Evolutionary conservation across 495 filamentous ascomycete genomes (phyloP).

Genomic region (Umbilicaria muhlenbergii): DNA sequence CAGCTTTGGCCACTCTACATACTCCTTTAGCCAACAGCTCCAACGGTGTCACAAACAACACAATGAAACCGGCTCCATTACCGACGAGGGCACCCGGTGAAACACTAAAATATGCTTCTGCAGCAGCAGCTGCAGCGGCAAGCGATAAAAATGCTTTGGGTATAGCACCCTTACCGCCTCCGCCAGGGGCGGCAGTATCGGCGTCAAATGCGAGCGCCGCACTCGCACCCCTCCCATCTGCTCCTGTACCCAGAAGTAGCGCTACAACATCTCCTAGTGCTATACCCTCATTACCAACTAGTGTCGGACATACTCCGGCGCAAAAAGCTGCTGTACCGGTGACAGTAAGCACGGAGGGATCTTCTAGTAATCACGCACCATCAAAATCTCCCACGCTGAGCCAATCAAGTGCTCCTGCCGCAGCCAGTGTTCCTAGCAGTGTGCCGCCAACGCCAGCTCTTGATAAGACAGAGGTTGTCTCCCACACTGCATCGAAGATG

Average conservation of each 20-base stretch:
- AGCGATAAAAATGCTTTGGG: constrained; percentile 77
- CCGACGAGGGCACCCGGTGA: constrained; percentile 77
- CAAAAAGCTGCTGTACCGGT: constrained; percentile 25
- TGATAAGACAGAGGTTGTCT: background rate
- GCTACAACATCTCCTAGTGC: constrained; percentile 38
- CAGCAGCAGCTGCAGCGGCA: constrained; percentile 85
- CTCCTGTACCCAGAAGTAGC: constrained; percentile 29
- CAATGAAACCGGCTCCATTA: constrained; percentile 83
- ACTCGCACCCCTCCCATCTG: constrained; percentile 26
- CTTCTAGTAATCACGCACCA: constrained; percentile 17
- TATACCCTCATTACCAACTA: constrained; percentile 34
- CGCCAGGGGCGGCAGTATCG: constrained; percentile 42
- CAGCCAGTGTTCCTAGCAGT: constrained; percentile 18
- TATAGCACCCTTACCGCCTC: constrained; percentile 83
- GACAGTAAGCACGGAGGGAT: constrained; percentile 21
- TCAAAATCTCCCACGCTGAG: constrained; percentile 35
- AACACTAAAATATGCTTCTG: constrained; percentile 89
- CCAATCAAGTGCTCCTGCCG: constrained; percentile 21
- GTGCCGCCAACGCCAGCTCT: constrained; percentile 12
- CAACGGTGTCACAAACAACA: constrained; percentile 40
- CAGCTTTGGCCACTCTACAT: constrained; percentile 75
- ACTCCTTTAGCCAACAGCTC: constrained; percentile 28
- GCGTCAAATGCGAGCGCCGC: constrained; percentile 17
- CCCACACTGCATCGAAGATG: background rate
- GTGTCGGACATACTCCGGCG: constrained; percentile 17